Conservation (phyloP, 164 flowering plant species). For the grape (Vitis vinifera) region DNA sequence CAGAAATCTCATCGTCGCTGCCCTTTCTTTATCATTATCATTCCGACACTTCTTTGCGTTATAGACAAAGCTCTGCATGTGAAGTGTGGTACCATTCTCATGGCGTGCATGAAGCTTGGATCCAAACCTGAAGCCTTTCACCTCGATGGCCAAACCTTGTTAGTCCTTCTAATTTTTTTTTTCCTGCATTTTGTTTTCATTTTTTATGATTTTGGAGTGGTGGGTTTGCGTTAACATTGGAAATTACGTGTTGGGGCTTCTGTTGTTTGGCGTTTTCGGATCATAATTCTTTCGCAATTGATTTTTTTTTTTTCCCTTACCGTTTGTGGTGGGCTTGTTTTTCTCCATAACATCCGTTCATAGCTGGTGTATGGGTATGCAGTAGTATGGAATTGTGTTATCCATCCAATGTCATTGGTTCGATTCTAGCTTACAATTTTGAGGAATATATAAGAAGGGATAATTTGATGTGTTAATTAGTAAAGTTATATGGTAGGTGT, state of each 20-base stretch:
- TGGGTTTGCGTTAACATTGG: neutral
- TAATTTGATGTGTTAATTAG: too few relatives aligned
- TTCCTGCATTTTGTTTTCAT: too few relatives aligned
- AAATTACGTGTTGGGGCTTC: neutral
- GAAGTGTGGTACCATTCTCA: constrained; percentile 6
- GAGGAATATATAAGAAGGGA: too few relatives aligned
- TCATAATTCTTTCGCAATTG: neutral
- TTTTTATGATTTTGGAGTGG: neutral
- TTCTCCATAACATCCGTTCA: neutral
- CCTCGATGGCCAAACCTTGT: constrained; percentile 63
- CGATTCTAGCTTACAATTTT: too few relatives aligned
- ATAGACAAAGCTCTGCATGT: neutral
- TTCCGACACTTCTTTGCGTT: neutral
- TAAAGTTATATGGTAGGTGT: too few relatives aligned
- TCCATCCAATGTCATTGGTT: too few relatives aligned
- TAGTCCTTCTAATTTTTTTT: neutral
- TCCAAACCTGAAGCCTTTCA: constrained; percentile 61
- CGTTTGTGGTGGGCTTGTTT: neutral
- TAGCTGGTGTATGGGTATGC: neutral
- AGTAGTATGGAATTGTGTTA: neutral
- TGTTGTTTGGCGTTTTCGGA: neutral
- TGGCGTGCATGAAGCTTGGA: constrained; percentile 69
- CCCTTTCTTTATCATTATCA: neutral
- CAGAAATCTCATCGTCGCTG: neutral
- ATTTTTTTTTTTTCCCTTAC: neutral